Conservation (phyloP, 2,329 filamentous ascomycete genomes). For the Pseudocercospora macadamiae region DNA sequence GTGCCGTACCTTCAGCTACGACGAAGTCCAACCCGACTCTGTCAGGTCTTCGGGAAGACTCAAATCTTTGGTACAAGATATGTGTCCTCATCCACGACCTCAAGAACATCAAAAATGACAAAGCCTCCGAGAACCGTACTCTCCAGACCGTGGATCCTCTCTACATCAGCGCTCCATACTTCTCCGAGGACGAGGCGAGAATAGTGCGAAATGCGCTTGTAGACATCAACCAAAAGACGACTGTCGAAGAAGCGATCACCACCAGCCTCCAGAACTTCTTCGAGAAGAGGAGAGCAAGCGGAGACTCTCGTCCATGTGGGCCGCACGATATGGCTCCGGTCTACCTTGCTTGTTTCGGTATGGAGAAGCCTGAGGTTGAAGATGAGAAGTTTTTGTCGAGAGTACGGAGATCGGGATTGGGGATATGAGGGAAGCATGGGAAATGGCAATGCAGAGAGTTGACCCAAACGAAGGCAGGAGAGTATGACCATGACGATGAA, state of each 20-base stretch:
- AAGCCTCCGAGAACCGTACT: background rate
- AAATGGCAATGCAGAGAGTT: background rate
- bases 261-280: slow-evolving; percentile 16
- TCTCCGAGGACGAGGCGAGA: slow-evolving; percentile 14
- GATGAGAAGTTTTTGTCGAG: slow-evolving; percentile 42
- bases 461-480: no score
- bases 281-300: slow-evolving; percentile 23
- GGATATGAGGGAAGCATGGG: background rate
- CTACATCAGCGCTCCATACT: slow-evolving; percentile 21
- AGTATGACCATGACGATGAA: no score
- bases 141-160: slow-evolving; percentile 5
- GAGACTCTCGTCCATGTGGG: slow-evolving; percentile 23
- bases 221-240: background rate
- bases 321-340: slow-evolving; percentile 27
- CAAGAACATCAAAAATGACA: slow-evolving; percentile 9
- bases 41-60: background rate
- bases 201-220: slow-evolving; percentile 5
- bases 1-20: background rate
- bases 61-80: slow-evolving; percentile 14
- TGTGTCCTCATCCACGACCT: slow-evolving; percentile 17
- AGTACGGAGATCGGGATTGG: no score
- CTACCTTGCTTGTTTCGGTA: slow-evolving; percentile 18
- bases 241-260: slow-evolving; percentile 18
- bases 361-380: slow-evolving; percentile 22
- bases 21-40: background rate